These are phyloP conservation scores for Bacidia rubella DNA, from an alignment of 495 filamentous ascomycete genomes.

Conservation along the genomic window DNA sequence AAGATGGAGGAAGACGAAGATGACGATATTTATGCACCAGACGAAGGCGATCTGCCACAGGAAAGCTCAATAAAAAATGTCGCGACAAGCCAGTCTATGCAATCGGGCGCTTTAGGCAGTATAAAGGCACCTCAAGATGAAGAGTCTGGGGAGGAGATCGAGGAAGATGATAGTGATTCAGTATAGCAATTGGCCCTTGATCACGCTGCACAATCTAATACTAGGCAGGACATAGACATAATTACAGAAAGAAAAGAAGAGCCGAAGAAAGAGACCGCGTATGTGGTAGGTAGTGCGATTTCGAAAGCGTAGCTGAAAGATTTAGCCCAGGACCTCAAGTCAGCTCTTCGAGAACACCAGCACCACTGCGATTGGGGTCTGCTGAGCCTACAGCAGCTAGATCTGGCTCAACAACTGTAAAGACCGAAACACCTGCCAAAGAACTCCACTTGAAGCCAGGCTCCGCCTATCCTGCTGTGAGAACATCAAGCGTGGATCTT, in stretches of 20 bases:
- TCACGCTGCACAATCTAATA: conserved; percentile 12
- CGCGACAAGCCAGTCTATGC: too few species aligned
- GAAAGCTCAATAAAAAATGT: too few species aligned
- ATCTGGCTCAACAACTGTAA: conserved; percentile 13
- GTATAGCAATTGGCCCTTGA: conserved; percentile 25
- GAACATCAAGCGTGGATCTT: conserved; percentile 71
- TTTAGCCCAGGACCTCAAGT: conserved; percentile 20
- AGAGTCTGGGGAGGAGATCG: conserved; percentile 61
- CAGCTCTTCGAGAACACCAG: conserved; percentile 41
- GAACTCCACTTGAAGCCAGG: conserved; percentile 36
- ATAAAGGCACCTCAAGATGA: conserved; percentile 35
- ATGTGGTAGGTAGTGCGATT: conserved; percentile 32
- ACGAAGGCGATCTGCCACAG: conserved; percentile 26
- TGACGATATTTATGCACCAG: conserved; percentile 41
- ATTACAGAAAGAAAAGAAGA: conserved; percentile 79
- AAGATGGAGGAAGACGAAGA: conserved; percentile 35
- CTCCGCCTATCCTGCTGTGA: conserved; percentile 48
- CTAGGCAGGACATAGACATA: conserved; percentile 75
- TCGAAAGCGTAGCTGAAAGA: conserved; percentile 5
- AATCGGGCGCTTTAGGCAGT: too few species aligned
- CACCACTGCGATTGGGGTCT: conserved; percentile 34
- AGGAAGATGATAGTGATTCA: conserved; percentile 41
- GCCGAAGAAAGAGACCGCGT: conserved; percentile 50
- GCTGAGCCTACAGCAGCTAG: conserved; percentile 2
- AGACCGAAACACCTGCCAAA: conserved; percentile 27